These are phyloP conservation scores for Pyrus bretschneideri DNA, from an alignment of 306 rosid species.

Conservation along the genomic window DNA sequence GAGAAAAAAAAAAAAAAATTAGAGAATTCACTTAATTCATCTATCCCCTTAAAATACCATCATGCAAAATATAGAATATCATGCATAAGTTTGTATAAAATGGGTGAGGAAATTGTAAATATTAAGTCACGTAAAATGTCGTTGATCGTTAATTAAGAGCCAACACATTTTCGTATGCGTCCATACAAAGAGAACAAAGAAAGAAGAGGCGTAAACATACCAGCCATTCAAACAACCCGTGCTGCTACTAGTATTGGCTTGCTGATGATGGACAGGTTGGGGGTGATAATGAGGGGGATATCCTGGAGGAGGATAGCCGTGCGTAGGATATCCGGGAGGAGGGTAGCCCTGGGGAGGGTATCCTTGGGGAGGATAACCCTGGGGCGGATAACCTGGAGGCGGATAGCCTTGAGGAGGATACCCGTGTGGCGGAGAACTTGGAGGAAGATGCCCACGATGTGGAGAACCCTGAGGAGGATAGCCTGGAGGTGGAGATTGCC, in stretches of 20 bases:
- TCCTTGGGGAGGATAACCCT: slow-evolving; percentile 45
- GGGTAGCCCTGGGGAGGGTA: slow-evolving; percentile 46
- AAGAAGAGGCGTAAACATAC: slow-evolving; percentile 19
- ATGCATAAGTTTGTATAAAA: too few species aligned
- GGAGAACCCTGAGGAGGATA: slow-evolving; percentile 28
- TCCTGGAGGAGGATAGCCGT: slow-evolving; percentile 43
- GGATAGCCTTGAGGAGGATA: slow-evolving; percentile 39
- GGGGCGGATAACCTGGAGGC: slow-evolving; percentile 27
- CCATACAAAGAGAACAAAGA: neutral
- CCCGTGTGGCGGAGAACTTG: slow-evolving; percentile 40
- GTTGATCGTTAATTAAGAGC: too few species aligned
- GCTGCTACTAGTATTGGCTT: neutral
- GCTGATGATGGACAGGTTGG: slow-evolving; percentile 40
- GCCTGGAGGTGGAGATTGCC: slow-evolving; percentile 16
- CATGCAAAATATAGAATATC: too few species aligned
- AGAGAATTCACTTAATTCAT: neutral
- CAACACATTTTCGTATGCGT: too few species aligned
- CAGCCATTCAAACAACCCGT: slow-evolving; percentile 66
- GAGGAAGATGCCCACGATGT: slow-evolving; percentile 26
- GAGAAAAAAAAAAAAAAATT: neutral
- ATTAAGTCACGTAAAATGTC: neutral
- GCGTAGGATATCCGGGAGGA: slow-evolving; percentile 27
- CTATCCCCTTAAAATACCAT: neutral
- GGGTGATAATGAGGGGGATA: slow-evolving; percentile 36
- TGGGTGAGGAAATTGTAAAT: too few species aligned